phyloP scores from a whole-genome alignment of 2,329 filamentous ascomycete species.

The Fusarium sp. region DNA sequence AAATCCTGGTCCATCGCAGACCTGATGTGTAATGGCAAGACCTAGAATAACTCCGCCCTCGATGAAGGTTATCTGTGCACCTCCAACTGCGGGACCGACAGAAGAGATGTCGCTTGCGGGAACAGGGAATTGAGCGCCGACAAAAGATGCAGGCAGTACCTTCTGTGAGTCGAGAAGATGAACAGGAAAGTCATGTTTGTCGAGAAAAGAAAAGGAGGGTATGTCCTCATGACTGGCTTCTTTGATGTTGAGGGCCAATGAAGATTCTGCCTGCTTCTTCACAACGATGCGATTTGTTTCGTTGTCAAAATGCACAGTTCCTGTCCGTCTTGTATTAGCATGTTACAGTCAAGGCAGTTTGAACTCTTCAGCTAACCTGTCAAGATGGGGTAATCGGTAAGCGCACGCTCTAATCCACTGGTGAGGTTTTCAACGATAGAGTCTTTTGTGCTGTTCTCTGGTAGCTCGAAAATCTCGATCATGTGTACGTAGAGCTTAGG shows the following conservation, averaged over 20 bases:
- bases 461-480: slow-evolving; percentile 25
- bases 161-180: slow-evolving; percentile 20
- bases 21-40: slow-evolving; percentile 23
- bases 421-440: slow-evolving; percentile 10
- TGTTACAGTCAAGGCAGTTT: rapidly evolving
- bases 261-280: slow-evolving; percentile 18
- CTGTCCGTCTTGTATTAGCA: background rate
- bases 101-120: slow-evolving; percentile 1
- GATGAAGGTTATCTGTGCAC: slow-evolving; percentile 30
- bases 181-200: slow-evolving; percentile 14
- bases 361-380: slow-evolving; percentile 1
- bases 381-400: slow-evolving; percentile 22
- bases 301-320: slow-evolving; percentile 18
- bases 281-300: slow-evolving; percentile 7
- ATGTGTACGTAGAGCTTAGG: slow-evolving; percentile 36
- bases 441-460: background rate
- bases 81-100: slow-evolving; percentile 12
- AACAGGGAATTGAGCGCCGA: slow-evolving; percentile 2
- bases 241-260: slow-evolving; percentile 16
- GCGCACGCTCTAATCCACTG: slow-evolving; percentile 14
- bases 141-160: background rate
- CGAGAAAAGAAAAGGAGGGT: slow-evolving; percentile 1
- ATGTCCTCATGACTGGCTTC: background rate
- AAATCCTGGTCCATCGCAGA: slow-evolving; percentile 31
- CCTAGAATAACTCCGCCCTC: slow-evolving; percentile 23